Evolutionary conservation across 352 stramenopile species (phyloP), one percentile per base, ranked within the genome.

Genomic region (Phytophthora meadii): DNA sequence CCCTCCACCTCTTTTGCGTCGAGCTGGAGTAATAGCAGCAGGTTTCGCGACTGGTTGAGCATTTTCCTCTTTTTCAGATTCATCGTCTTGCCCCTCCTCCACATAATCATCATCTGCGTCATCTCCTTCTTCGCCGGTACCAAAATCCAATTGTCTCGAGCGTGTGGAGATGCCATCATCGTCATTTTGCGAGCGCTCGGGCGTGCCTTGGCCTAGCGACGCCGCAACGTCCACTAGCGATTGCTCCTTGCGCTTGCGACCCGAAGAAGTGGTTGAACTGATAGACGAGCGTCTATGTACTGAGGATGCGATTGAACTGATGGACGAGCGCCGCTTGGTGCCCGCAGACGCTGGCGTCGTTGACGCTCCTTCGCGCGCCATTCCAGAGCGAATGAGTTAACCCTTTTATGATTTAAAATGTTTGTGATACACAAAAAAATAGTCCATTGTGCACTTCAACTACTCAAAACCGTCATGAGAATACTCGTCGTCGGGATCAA

Each of bases 391-490:
- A 34, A 34, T 11, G 28, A 9, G 28, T 34, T 34, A 34, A 34
- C 5, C 4, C 28, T 34, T 34, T 34, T 34, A 3, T 36, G 22
- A 22, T 22, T 22, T 22, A 22, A 22, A 2, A 30, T 41, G 27
- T 5, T 5, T 62, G 14, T 30, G 37, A 47, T 11, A 24, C n/a
- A 40, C 54, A 30, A 55, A 22, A 22, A 52, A 60, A 67, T 61
- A 55, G 34, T 67, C 50, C 9, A 61, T 54, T 49, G 55, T n/a
- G 34, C 44, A 68, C 56, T 63, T 60, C 52, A 67, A 72, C 42
- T 65, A 56, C n/a, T 49, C 67, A 44, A 90, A 90, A 37, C 56
- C 77, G 40, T 90, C 79, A 17, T 77, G 65, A 0, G 72, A 83
- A 15, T 79, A 75, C 62, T 77, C 52, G 6, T 54, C 53, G 3